Percentiles rank a stretch among this genome's conserved stretches.
Conservation (phyloP, 75 land plant species). For the Azolla pinnata region DNA sequence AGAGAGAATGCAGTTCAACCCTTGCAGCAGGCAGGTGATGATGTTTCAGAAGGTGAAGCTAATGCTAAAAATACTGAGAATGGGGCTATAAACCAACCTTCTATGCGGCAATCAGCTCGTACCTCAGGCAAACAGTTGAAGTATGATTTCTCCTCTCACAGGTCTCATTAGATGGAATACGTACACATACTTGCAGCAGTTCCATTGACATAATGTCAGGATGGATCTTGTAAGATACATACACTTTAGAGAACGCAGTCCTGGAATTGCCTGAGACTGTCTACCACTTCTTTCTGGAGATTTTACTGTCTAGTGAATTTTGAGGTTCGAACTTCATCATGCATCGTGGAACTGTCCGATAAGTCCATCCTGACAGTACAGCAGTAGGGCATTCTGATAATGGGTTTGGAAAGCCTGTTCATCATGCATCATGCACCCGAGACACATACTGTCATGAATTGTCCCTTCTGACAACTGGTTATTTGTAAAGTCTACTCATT, state of each 20-base stretch:
- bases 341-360: too few species aligned
- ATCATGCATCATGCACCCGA: too few species aligned
- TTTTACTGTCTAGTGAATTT: too few species aligned
- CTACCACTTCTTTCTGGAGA: neutral
- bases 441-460: too few species aligned
- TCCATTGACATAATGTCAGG: neutral
- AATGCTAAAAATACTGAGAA: constrained; percentile 10
- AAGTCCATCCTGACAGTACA: too few species aligned
- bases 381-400: too few species aligned
- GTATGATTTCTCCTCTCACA: constrained; percentile 21
- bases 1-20: constrained; percentile 12
- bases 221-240: neutral
- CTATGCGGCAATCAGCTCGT: constrained; percentile 59
- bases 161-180: neutral
- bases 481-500: too few species aligned
- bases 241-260: neutral
- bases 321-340: too few species aligned
- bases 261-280: neutral
- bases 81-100: constrained; percentile 11
- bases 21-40: constrained; percentile 19
- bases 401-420: too few species aligned
- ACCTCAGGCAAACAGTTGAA: constrained; percentile 53
- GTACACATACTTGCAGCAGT: neutral
- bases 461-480: too few species aligned
- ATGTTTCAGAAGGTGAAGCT: constrained; percentile 14